Evolutionary conservation across 331 rosid genomes (phyloP).

Genomic region (Pyrus hybrid): DNA sequence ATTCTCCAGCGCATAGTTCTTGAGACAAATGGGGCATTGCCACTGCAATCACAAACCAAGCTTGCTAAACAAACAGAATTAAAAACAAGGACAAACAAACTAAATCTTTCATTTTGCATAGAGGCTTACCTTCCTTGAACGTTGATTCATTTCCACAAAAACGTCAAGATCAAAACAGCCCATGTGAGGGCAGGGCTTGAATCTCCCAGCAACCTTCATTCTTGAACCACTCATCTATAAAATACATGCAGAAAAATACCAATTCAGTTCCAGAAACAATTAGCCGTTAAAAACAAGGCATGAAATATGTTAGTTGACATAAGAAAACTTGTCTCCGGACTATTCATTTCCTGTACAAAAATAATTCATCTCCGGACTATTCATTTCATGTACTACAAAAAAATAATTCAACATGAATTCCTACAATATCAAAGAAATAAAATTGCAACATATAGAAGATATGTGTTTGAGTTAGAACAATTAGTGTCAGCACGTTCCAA

Average conservation of each 20-base stretch:
- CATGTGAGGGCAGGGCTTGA: slow-evolving; percentile 90
- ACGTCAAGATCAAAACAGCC: slow-evolving; percentile 98
- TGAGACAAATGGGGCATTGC: slow-evolving; percentile 96
- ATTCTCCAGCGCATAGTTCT: slow-evolving; percentile 84
- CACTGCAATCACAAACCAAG: slow-evolving; percentile 72
- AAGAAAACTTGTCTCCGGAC: background rate
- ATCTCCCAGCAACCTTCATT: slow-evolving; percentile 97
- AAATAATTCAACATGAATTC: background rate
- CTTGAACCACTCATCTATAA: slow-evolving; percentile 97
- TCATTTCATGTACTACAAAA: background rate
- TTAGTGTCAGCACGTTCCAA: background rate
- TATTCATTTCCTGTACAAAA: too few relatives aligned
- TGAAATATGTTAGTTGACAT: background rate
- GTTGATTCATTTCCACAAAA: slow-evolving; percentile 92
- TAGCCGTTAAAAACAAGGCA: background rate
- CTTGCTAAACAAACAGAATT: slow-evolving; percentile 11
- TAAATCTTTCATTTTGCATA: background rate
- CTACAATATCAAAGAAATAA: background rate
- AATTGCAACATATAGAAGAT: background rate
- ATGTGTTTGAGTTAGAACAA: background rate
- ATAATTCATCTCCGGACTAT: background rate
- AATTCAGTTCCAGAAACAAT: slow-evolving; percentile 11
- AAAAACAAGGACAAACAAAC: background rate
- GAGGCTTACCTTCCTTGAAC: slow-evolving; percentile 82
- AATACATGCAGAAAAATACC: slow-evolving; percentile 14